phyloP scores from a whole-genome alignment of 768 basidiomycete species.

The Suillus fuscotomentosus region DNA sequence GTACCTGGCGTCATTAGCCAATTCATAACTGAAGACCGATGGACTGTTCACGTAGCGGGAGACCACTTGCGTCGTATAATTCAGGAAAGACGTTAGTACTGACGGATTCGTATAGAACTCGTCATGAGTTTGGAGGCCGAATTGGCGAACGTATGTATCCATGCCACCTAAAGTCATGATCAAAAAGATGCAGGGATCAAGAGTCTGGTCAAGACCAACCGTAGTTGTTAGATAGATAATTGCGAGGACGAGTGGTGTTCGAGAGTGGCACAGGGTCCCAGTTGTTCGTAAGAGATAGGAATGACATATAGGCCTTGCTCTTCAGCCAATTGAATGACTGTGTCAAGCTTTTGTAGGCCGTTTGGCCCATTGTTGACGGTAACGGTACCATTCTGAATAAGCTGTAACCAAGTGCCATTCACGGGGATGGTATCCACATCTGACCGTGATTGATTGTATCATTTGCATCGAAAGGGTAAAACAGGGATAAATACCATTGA shows the following conservation, averaged over 20 bases:
- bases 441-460: constrained; percentile 21
- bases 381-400: constrained; percentile 51
- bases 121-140: constrained; percentile 46
- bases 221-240: constrained; percentile 61
- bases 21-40: constrained; percentile 55
- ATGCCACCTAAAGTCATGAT: constrained; percentile 48
- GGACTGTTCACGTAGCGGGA: constrained; percentile 54
- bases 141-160: constrained; percentile 60
- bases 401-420: constrained; percentile 65
- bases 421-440: constrained; percentile 53
- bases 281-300: constrained; percentile 59
- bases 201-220: constrained; percentile 33
- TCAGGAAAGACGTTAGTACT: constrained; percentile 50
- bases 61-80: constrained; percentile 55
- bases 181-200: constrained; percentile 2
- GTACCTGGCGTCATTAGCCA: constrained; percentile 67
- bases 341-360: constrained; percentile 64
- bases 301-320: constrained; percentile 52
- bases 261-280: constrained; percentile 45
- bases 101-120: constrained; percentile 56
- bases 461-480: background rate
- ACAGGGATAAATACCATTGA: constrained; percentile 48
- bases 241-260: constrained; percentile 45
- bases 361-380: constrained; percentile 59
- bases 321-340: constrained; percentile 51